Evolutionary conservation across 2,329 filamentous ascomycete genomes (phyloP), one percentile per base, ranked within the genome.

Genomic region (Tolypocladium tropicale): DNA sequence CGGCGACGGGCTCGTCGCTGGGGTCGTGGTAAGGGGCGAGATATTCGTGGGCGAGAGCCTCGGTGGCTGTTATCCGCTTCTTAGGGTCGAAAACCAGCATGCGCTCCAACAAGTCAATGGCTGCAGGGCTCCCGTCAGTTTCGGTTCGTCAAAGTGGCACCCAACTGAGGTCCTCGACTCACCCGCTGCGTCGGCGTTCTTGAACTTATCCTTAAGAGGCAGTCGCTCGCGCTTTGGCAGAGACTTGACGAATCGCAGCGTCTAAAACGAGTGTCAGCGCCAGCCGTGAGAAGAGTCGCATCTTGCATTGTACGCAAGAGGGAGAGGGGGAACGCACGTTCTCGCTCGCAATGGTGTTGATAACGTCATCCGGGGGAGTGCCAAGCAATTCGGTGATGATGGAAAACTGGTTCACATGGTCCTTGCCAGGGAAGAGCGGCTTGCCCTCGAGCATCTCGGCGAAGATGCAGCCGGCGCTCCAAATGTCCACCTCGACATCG

Each of bases 21-120:
- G 94, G 92, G 70, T 99, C 94, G 74, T 99, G 94, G 77, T 99
- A 99, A 9, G 93, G 93, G 11, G 90, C 83, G 52, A 99, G 88
- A 72, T 99, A 99, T 63, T 93, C 89, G 74, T 99, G 92, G 52
- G 86, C 85, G 54, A 99, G 83, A 30, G 89, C 93, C 60, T 95
- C 84, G 56, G 85, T 82, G 12, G 94, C 94, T 60, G 89, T 90
- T 68, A 97, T 86, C 68, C 94, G 85, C 81, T 91, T 95, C 78
- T 90, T 91, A n/a, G 94, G 94, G 71, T 97, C 93, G 68, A 99
- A 99, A 51, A 99, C 94, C 56, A 99, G 85, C 93, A 99, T 97
- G 56, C 84, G 84, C 76, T 99, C 94, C 52, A 99, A 82, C 48
- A 99, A 82, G 68, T 96, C 93, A 65, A 99, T 88, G 52, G 94